These are phyloP conservation scores for Platanthera guangdongensis DNA, from an alignment of 106 monocot genomes.

Conservation along the genomic window DNA sequence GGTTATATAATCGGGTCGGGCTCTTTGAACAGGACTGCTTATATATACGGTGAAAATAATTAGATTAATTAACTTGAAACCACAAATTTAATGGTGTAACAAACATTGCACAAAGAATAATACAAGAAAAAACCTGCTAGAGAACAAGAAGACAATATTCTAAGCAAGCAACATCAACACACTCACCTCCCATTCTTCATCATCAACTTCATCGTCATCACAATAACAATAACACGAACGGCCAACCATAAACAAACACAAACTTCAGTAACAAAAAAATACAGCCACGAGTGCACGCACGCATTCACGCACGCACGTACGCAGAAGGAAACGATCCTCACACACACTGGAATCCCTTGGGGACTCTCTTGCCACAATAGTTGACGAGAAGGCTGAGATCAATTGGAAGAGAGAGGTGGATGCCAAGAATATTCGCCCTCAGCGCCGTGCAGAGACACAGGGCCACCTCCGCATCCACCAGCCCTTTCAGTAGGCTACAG, in stretches of 20 bases:
- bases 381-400: constrained; percentile 17
- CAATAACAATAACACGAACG: background rate
- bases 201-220: too few relatives aligned
- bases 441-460: constrained; percentile 16
- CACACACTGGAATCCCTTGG: constrained; percentile 16
- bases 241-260: background rate
- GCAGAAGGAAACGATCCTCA: background rate
- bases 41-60: background rate
- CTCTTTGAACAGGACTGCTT: too few relatives aligned
- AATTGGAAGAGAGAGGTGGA: constrained; percentile 11
- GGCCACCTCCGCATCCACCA: constrained; percentile 17
- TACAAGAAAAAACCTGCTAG: background rate
- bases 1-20: too few relatives aligned
- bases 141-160: background rate
- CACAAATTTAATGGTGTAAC: background rate
- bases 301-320: background rate
- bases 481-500: constrained; percentile 13
- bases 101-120: too few relatives aligned
- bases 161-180: background rate
- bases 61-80: background rate
- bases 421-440: constrained; percentile 15
- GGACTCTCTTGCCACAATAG: constrained; percentile 15
- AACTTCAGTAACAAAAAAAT: background rate
- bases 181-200: background rate
- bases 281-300: background rate